Evolutionary conservation across 495 filamentous ascomycete species (phyloP).

Genomic region (Poronia punctata): DNA sequence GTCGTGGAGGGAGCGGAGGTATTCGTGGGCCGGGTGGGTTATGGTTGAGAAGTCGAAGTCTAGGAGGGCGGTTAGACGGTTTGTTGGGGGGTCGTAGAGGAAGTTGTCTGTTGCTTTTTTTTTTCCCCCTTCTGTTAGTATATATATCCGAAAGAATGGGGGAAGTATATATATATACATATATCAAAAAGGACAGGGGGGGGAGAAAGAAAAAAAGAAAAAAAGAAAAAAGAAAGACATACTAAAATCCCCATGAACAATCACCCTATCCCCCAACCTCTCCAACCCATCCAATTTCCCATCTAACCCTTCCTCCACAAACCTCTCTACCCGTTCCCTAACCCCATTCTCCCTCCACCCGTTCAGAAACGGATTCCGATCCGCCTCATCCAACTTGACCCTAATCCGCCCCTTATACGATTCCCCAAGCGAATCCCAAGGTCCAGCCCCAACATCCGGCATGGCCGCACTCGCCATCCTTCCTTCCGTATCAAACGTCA

Average conservation of each 20-base stretch:
- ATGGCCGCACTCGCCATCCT: conserved; percentile 18
- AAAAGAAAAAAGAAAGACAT: background rate
- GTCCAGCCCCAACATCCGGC: conserved; percentile 12
- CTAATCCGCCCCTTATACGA: conserved; percentile 11
- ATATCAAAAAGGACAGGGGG: too few relatives aligned
- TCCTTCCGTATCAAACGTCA: conserved; percentile 17
- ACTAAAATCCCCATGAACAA: conserved; percentile 4
- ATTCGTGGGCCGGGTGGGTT: conserved; percentile 24
- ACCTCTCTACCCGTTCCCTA: conserved; percentile 13
- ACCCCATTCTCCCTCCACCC: conserved; percentile 16
- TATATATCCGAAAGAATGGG: too few relatives aligned
- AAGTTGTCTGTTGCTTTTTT: conserved; percentile 18
- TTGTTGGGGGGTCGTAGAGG: conserved; percentile 19
- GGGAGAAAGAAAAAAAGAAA: conserved; percentile 6
- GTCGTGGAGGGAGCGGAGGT: conserved; percentile 19
- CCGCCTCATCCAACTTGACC: conserved; percentile 11
- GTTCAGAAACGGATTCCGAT: conserved; percentile 16
- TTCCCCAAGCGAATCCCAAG: conserved; percentile 15
- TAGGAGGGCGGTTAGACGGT: conserved; percentile 21
- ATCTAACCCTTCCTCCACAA: conserved; percentile 12
- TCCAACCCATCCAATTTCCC: background rate
- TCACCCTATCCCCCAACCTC: background rate
- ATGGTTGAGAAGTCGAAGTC: conserved; percentile 25
- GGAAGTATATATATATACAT: too few relatives aligned
- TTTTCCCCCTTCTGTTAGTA: too few relatives aligned